phyloP scores from a whole-genome alignment of 495 filamentous ascomycete genomes.

The Aspergillus cavernicola region DNA sequence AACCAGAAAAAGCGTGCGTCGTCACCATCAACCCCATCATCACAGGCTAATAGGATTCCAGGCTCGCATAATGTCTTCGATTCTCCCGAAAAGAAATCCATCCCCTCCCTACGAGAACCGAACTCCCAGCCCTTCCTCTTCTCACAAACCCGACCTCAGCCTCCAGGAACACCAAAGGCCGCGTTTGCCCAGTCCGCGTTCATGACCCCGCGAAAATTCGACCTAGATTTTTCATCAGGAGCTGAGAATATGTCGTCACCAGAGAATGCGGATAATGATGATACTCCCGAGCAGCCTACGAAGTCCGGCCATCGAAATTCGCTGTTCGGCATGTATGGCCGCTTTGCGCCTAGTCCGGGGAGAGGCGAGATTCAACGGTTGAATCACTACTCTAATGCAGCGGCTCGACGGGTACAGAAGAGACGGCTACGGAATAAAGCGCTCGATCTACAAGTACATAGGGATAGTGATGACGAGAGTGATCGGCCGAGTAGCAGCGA shows the following conservation, averaged over 20 bases:
- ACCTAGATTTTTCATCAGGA: conserved; percentile 70
- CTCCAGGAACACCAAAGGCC: conserved; percentile 27
- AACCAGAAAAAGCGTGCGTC: conserved; percentile 50
- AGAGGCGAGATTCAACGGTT: conserved; percentile 54
- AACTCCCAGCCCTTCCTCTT: conserved; percentile 47
- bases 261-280: conserved; percentile 64
- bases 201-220: conserved; percentile 73
- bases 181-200: conserved; percentile 68
- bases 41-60: conserved; percentile 21
- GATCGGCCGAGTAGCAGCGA: conserved; percentile 51
- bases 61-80: conserved; percentile 50
- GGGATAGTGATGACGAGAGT: conserved; percentile 44
- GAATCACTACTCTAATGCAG: conserved; percentile 49
- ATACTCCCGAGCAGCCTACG: conserved; percentile 58
- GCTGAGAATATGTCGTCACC: conserved; percentile 78
- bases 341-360: conserved; percentile 49
- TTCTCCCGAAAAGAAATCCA: conserved; percentile 46
- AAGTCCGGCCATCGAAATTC: conserved; percentile 46
- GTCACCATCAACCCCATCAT: background rate
- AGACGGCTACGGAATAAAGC: conserved; percentile 46
- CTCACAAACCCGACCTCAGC: conserved; percentile 31
- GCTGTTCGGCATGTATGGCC: conserved; percentile 40
- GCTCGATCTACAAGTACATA: conserved; percentile 38
- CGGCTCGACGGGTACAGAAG: conserved; percentile 53
- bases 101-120: conserved; percentile 46